These are phyloP conservation scores for Geotrichum fermentans DNA, from an alignment of 1,139 yeast species.

Conservation along the genomic window DNA sequence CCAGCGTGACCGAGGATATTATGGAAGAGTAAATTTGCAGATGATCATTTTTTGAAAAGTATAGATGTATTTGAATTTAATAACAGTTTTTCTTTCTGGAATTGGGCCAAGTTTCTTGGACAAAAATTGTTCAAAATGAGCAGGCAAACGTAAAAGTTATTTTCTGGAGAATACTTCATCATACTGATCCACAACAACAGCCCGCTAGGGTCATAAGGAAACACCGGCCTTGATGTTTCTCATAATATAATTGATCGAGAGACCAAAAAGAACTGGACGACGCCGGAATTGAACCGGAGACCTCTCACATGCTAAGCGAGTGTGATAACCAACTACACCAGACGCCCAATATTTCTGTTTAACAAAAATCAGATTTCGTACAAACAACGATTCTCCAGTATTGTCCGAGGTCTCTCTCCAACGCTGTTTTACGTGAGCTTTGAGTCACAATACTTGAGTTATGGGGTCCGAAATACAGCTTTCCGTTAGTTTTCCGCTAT, in stretches of 20 bases:
- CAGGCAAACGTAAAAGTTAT: neutral
- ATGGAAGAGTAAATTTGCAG: slow-evolving; percentile 13
- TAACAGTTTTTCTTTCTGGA: neutral
- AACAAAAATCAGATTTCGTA: too few relatives aligned
- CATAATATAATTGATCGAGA: neutral
- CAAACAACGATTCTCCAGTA: too few relatives aligned
- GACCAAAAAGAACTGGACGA: neutral
- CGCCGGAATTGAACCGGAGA: neutral
- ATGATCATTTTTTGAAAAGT: neutral
- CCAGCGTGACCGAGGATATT: slow-evolving; percentile 8
- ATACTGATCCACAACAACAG: neutral
- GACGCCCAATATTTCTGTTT: neutral
- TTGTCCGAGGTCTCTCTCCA: too few relatives aligned
- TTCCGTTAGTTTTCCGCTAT: too few relatives aligned
- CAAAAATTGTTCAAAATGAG: too few relatives aligned
- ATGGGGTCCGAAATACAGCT: too few relatives aligned
- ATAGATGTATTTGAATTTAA: neutral
- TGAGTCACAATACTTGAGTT: too few relatives aligned
- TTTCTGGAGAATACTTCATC: neutral
- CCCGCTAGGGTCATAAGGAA: neutral
- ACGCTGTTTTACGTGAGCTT: too few relatives aligned
- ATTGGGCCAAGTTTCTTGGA: neutral
- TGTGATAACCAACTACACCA: neutral
- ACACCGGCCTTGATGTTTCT: too few relatives aligned
- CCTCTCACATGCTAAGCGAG: neutral